These are phyloP conservation scores for Rhodotorula taiwanensis DNA, from an alignment of 768 basidiomycete genomes.

Conservation along the genomic window DNA sequence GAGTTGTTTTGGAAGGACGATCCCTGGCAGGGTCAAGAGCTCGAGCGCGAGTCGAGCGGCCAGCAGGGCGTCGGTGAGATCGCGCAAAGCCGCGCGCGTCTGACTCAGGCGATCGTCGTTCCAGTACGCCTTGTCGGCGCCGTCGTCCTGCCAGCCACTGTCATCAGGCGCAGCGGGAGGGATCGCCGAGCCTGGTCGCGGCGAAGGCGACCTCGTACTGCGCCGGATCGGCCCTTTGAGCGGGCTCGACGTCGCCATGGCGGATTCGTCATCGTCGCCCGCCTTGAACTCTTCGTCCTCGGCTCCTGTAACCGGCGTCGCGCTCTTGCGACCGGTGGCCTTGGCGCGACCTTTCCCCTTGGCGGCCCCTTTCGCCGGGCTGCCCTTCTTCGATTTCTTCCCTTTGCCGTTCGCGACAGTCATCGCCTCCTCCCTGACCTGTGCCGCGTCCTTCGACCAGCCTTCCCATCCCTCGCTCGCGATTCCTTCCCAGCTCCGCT, in stretches of 20 bases:
- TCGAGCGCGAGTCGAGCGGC: conserved; percentile 23
- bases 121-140: neutral
- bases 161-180: neutral
- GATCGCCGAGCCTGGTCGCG: neutral
- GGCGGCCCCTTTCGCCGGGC: conserved; percentile 27
- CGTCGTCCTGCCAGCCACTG: conserved; percentile 2
- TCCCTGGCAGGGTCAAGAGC: conserved; percentile 20
- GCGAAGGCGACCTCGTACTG: conserved; percentile 3
- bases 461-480: conserved; percentile 60
- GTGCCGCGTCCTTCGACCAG: conserved; percentile 49
- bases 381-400: conserved; percentile 43
- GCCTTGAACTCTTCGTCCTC: neutral
- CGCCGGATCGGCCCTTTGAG: neutral
- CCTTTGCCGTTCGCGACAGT: conserved; percentile 1
- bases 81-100: neutral
- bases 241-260: conserved; percentile 34
- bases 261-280: conserved; percentile 40
- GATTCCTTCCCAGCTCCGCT: conserved; percentile 67
- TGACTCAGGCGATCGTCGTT: neutral
- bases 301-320: neutral
- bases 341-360: conserved; percentile 9
- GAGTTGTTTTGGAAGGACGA: conserved; percentile 50
- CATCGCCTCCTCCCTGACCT: neutral
- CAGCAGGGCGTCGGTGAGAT: conserved; percentile 25
- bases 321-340: neutral